A percentile compares a stretch with the other conserved stretches of the same genome.
phyloP scores from a whole-genome alignment of 2,329 filamentous ascomycete species.

The Xylaria sp. region DNA sequence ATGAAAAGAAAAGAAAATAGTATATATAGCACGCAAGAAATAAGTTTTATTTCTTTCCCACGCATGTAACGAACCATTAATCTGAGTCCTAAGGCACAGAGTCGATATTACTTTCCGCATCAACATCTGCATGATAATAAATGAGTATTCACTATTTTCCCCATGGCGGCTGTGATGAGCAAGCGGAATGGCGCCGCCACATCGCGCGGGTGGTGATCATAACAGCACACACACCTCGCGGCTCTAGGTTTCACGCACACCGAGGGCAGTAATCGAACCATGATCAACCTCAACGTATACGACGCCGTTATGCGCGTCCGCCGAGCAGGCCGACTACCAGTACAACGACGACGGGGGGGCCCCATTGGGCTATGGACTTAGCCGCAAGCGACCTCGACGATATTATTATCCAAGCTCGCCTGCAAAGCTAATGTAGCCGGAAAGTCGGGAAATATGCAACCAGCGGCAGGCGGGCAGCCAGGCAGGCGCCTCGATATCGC shows the following conservation, averaged over 20 bases:
- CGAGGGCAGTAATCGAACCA: constrained; percentile 9
- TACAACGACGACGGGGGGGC: neutral
- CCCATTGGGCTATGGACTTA: constrained; percentile 7
- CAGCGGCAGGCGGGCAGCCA: neutral
- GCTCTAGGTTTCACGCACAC: constrained; percentile 7
- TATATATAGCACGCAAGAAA: neutral
- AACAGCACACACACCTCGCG: neutral
- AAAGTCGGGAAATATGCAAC: constrained; percentile 16
- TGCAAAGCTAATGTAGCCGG: neutral
- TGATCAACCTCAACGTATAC: constrained; percentile 23
- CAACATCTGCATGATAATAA: neutral
- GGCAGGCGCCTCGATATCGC: constrained; percentile 10
- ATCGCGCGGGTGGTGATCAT: neutral
- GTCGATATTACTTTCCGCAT: neutral
- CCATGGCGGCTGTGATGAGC: neutral
- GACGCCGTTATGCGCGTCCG: constrained; percentile 12
- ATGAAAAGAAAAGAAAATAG: constrained; percentile 17
- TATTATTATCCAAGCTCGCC: neutral
- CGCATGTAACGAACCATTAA: neutral
- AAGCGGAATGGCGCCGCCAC: constrained; percentile 14
- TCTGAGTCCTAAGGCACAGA: neutral
- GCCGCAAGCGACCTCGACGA: constrained; percentile 12
- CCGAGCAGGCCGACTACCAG: neutral
- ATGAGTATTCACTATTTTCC: neutral
- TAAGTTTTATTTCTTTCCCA: neutral